Percentiles rank a stretch among this genome's conserved stretches.
These are phyloP conservation scores for Ganoderma leucocontextum DNA, from an alignment of 1,284 basidiomycete species.

Conservation along the genomic window DNA sequence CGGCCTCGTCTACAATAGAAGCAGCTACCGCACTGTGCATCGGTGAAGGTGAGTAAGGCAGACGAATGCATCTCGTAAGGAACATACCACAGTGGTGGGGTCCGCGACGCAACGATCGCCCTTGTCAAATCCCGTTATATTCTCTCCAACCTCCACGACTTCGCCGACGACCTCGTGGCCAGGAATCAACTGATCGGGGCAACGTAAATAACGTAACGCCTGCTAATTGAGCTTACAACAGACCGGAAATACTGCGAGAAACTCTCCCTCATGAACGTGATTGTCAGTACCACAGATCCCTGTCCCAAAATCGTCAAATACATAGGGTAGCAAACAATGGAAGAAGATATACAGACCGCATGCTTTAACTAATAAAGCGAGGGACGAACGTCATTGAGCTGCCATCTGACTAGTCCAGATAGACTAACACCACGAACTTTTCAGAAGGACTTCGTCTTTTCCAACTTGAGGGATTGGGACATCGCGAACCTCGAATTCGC, in stretches of 20 bases:
- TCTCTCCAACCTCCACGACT: conserved; percentile 73
- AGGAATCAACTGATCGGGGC: conserved; percentile 66
- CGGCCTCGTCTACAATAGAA: conserved; percentile 86
- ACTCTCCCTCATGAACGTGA: conserved; percentile 69
- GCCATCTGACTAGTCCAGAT: not conserved
- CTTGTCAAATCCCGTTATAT: conserved; percentile 70
- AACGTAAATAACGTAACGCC: not conserved
- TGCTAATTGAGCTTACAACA: conserved; percentile 18
- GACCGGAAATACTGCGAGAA: conserved; percentile 61
- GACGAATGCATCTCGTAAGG: too few relatives aligned
- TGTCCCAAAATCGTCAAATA: not conserved
- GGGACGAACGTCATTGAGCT: conserved; percentile 3
- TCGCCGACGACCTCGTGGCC: conserved; percentile 84
- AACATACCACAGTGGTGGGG: conserved; percentile 60
- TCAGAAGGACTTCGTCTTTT: conserved; percentile 75
- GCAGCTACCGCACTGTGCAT: conserved; percentile 73
- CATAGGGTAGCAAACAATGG: not conserved
- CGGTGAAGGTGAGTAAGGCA: not conserved
- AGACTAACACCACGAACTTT: conserved; percentile 52
- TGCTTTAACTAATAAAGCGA: conserved; percentile 26
- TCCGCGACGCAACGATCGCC: conserved; percentile 88
- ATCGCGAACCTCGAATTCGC: conserved; percentile 67
- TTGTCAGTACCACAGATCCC: conserved; percentile 53
- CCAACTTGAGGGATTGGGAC: conserved; percentile 68
- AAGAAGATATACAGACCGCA: conserved; percentile 25